phyloP scores from a whole-genome alignment of 108 stramenopile species.

The Fragilaria crotonensis region DNA sequence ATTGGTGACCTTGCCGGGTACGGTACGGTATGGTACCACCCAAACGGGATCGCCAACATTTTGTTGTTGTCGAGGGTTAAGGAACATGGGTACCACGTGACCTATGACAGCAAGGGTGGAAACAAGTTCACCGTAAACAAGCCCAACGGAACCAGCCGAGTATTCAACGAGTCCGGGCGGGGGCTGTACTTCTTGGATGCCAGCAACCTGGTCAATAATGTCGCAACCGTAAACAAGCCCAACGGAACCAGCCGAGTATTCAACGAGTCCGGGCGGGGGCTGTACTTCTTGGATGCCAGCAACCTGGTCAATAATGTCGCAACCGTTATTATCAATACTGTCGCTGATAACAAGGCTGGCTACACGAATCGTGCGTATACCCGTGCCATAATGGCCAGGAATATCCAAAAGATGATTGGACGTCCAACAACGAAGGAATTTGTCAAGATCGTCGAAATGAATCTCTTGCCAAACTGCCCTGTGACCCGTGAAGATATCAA shows the following conservation, averaged over 20 bases:
- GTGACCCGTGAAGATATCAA: slow-evolving; percentile 6
- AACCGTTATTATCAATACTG: slow-evolving; percentile 9
- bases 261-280: slow-evolving; percentile 11
- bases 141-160: not conserved
- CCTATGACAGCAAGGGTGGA: slow-evolving; percentile 14
- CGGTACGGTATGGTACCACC: slow-evolving; percentile 29
- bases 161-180: no score
- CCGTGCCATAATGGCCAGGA: slow-evolving; percentile 4
- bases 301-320: not conserved
- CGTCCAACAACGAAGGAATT: not conserved
- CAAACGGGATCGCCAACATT: slow-evolving; percentile 31
- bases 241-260: slow-evolving; percentile 9
- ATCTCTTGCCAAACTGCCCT: slow-evolving; percentile 22
- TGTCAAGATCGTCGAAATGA: slow-evolving; percentile 14
- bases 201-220: no score
- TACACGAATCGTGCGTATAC: slow-evolving; percentile 2
- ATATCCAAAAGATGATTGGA: slow-evolving; percentile 1
- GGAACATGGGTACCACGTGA: slow-evolving; percentile 6
- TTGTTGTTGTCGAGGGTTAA: slow-evolving; percentile 16
- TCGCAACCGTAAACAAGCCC: not conserved
- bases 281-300: not conserved
- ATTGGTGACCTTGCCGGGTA: slow-evolving; percentile 17
- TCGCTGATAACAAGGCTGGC: not conserved
- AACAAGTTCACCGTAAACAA: slow-evolving; percentile 4
- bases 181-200: no score